Base-by-base conservation (phyloP, 75 land plant genomes). In the Cunninghamia lanceolata region DNA sequence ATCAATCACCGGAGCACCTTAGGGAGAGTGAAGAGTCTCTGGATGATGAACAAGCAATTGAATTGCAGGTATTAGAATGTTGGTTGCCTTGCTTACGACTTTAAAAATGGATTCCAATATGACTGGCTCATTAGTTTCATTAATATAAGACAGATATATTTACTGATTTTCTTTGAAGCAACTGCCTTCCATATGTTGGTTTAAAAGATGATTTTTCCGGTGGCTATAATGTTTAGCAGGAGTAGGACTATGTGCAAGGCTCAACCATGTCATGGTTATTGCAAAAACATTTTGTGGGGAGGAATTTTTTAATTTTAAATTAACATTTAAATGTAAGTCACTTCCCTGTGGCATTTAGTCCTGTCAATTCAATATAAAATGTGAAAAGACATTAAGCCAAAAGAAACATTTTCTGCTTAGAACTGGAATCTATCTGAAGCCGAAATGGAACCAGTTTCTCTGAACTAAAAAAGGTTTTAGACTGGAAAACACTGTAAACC, bases 1-100 rank as follows among this genome's bases (percentile, higher is more conserved):
- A 89, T 43, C 40, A 75, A 75, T 66, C 5, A 19, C 71, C 13
- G 81, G 87, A 71, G 34, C 53, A 76, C 28, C 82, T 71, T 11
- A 52, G 47, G 13, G 99, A 97, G 87, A 84, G 54, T 75, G 87
- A 86, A 19, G 93, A 92, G 87, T 74, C 93, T 82, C 84, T 88
- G 16, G 88, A 85, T 89, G 68, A 89, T 77, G 87, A 80, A 42
- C 50, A 89, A 39, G 86, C 47, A 4, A 52, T 46, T 71, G 52
- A 87, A 19, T 86, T 89, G 17, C 90, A 85, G 95, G 95, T 94
- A 92, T 32, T 85, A 74, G 21, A n/a, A 46, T 21, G 8, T 19
- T n/a, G 38, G 34, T 53, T 3, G 11, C 84, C 38, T 83, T 32
- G 35, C 53, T 53, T 47, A 19, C 8, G 21, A 46, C 68, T 46